Evolutionary conservation across 2,329 filamentous ascomycete genomes (phyloP).

Genomic region (Sporothrix protearum): DNA sequence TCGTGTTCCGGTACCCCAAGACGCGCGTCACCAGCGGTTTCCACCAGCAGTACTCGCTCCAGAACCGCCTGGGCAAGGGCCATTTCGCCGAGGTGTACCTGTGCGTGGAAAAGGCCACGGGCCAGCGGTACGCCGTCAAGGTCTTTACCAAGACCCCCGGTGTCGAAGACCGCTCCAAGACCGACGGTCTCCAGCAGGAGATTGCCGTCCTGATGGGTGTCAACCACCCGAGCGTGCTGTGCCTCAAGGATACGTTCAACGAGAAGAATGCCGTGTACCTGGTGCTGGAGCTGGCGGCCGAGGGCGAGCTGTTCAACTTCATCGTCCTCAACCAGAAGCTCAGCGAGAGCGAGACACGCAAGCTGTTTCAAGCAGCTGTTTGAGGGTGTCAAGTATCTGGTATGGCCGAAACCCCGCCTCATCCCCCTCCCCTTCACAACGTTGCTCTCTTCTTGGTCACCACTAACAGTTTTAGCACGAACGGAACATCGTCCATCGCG

Average conservation of each 20-base stretch:
- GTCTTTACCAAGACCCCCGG: conserved; percentile 83
- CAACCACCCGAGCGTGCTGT: conserved; percentile 87
- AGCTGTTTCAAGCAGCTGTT: conserved; percentile 91
- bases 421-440: neutral
- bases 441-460: neutral
- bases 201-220: conserved; percentile 97
- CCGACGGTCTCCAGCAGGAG: conserved; percentile 86
- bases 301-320: conserved; percentile 93
- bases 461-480: conserved; percentile 86
- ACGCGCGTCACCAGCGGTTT: conserved; percentile 72
- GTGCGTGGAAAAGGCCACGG: conserved; percentile 80
- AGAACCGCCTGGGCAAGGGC: conserved; percentile 85
- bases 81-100: conserved; percentile 94
- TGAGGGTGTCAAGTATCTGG: conserved; percentile 90
- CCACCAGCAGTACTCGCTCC: conserved; percentile 76
- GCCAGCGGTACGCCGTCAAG: conserved; percentile 85
- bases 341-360: conserved; percentile 76
- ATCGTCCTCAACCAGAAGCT: conserved; percentile 90
- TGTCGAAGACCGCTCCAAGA: conserved; percentile 77
- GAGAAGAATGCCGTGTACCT: conserved; percentile 88
- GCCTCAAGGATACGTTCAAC: conserved; percentile 91
- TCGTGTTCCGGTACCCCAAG: conserved; percentile 86
- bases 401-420: conserved; percentile 56
- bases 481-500: conserved; percentile 92
- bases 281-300: conserved; percentile 82